These are phyloP conservation scores for Barnettozyma hawaiiensis DNA, from an alignment of 1,139 yeast species.

Conservation along the genomic window DNA sequence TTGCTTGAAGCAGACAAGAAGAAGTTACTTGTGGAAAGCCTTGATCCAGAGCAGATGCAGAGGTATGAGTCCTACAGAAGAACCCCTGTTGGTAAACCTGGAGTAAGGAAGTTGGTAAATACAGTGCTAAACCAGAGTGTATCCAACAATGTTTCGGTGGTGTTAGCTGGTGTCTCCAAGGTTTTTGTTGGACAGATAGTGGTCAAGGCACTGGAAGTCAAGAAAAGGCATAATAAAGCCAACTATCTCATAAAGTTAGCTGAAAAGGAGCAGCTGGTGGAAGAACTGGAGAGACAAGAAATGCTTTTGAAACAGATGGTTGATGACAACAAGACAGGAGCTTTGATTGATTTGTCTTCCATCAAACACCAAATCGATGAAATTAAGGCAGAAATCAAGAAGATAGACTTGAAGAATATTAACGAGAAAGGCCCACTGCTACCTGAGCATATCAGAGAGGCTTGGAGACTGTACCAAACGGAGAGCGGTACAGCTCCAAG, in stretches of 20 bases:
- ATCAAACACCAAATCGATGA: constrained; percentile 12
- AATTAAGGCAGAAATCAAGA: constrained; percentile 17
- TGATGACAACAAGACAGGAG: constrained; percentile 2
- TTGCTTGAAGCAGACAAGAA: constrained; percentile 48
- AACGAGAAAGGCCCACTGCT: constrained; percentile 49
- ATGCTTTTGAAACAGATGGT: constrained; percentile 20
- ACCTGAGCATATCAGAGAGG: constrained; percentile 85
- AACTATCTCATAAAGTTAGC: constrained; percentile 27
- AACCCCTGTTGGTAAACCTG: constrained; percentile 72
- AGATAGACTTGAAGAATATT: constrained; percentile 18
- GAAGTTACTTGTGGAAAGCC: constrained; percentile 61
- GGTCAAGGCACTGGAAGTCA: constrained; percentile 71
- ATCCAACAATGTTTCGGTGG: constrained; percentile 77
- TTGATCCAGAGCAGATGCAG: constrained; percentile 80
- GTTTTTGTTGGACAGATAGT: constrained; percentile 85
- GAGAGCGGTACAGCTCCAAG: constrained; percentile 65
- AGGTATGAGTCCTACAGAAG: constrained; percentile 85
- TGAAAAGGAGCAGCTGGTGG: constrained; percentile 29
- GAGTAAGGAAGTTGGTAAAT: constrained; percentile 77
- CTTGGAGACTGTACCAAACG: constrained; percentile 68
- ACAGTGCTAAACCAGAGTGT: constrained; percentile 76
- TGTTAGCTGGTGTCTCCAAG: constrained; percentile 82
- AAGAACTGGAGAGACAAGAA: constrained; percentile 27
- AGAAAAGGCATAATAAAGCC: constrained; percentile 47
- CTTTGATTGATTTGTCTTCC: constrained; percentile 5